Percentiles rank a stretch among this genome's conserved stretches.
These are phyloP conservation scores for Ormosia emarginata DNA, from an alignment of 306 rosid species.

Conservation along the genomic window DNA sequence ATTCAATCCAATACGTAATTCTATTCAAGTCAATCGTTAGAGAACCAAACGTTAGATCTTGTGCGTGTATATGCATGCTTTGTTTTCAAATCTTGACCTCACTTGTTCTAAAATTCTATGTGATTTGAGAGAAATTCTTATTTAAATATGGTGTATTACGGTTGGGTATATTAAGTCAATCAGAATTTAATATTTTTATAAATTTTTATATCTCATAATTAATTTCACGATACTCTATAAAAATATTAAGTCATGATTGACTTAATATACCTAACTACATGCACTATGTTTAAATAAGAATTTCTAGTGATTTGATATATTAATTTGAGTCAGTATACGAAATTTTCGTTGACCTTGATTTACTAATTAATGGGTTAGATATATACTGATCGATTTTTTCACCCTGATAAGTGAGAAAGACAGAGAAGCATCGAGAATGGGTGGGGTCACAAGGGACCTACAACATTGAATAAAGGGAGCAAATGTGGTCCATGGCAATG, in stretches of 20 bases:
- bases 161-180: too few relatives aligned
- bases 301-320: background rate
- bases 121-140: too few relatives aligned
- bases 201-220: too few relatives aligned
- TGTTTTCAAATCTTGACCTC: background rate
- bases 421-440: constrained; percentile 5
- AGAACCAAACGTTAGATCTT: background rate
- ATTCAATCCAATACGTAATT: background rate
- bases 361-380: background rate
- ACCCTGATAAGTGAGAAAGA: background rate
- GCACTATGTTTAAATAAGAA: too few relatives aligned
- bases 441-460: constrained; percentile 38
- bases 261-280: too few relatives aligned
- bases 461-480: constrained; percentile 43
- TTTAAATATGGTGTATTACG: too few relatives aligned
- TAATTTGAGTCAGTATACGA: constrained; percentile 14
- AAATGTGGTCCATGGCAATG: constrained; percentile 56
- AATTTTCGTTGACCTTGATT: constrained; percentile 44
- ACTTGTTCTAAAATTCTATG: constrained; percentile 4
- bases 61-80: background rate
- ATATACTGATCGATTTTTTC: background rate
- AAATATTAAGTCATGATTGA: too few relatives aligned
- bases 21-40: constrained; percentile 14
- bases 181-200: too few relatives aligned
- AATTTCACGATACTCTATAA: too few relatives aligned